Evolutionary conservation across 2,329 filamentous ascomycete genomes (phyloP), one percentile per base, ranked within the genome.

Genomic region (Scytalidium sp.): DNA sequence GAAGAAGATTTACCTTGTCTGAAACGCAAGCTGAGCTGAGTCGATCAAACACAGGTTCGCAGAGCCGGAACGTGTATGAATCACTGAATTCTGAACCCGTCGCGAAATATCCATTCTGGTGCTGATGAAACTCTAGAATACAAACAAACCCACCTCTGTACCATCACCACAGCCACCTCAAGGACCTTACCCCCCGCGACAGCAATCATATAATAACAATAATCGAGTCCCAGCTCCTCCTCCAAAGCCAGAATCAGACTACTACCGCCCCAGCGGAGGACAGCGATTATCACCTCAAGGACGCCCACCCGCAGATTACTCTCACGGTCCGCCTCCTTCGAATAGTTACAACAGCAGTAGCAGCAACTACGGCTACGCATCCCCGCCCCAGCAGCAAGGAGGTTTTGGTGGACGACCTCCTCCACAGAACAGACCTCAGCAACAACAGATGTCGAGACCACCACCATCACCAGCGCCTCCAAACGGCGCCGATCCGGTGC

Each of bases 401-500:
- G 66, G 64, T 20, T 54, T 58, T 41, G 70, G 70, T 41, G 70
- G 68, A 47, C 71, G 72, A 20, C 72, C 71, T 25, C 60, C 65
- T 47, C 58, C 67, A 36, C 75, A 79, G 39, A 71, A 72, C 55
- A 57, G 60, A 56, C 56, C 55, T n/a, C 79, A 78, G 39, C 79
- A 84, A 58, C 32, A 36, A 36, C 32, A 8, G 32, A 63, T 73
- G 64, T 80, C 81, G 61, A 78, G 84, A 59, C 81, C 86, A 59
- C 81, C 90, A 60, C 80, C 83, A 57, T 83, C 84, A 58, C 79
- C 90, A 54, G 71, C 79, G 56, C 73, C 75, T 62, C 68, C 74
- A 58, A 68, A 68, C 41, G 72, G 73, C 43, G 79, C 84, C 46
- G 87, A 92, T 63, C 79, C 85, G n/a, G 85, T 83, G 1, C 78